phyloP scores from a whole-genome alignment of 108 stramenopile species.

The Epipyxis sp. region DNA sequence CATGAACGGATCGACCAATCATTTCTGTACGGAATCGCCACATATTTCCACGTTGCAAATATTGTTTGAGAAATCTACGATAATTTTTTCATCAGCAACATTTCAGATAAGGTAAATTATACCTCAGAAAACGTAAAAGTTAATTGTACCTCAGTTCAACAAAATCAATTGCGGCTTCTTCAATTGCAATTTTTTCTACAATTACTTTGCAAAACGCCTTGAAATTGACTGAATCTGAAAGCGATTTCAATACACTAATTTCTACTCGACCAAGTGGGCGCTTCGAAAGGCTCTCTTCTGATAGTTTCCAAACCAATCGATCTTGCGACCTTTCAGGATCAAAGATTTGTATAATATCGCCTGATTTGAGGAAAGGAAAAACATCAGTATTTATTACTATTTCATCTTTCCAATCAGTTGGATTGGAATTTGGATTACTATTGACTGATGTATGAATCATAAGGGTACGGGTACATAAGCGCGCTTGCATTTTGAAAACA shows the following conservation, averaged over 20 bases:
- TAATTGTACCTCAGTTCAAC: constrained; percentile 53
- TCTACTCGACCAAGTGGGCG: neutral
- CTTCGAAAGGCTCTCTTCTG: neutral
- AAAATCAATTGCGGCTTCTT: constrained; percentile 41
- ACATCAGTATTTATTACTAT: too few relatives aligned
- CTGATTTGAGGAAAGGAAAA: constrained; percentile 13
- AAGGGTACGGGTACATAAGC: too few relatives aligned
- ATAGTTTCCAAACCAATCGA: neutral
- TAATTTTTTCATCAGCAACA: too few relatives aligned
- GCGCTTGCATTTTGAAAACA: too few relatives aligned
- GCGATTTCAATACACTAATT: constrained; percentile 30
- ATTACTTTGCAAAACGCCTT: constrained; percentile 13
- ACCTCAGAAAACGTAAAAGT: too few relatives aligned
- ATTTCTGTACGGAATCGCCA: constrained; percentile 30
- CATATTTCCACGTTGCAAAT: constrained; percentile 40
- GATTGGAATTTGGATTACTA: too few relatives aligned
- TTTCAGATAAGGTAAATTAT: too few relatives aligned
- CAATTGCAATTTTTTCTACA: neutral
- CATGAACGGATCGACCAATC: constrained; percentile 15
- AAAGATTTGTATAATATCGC: constrained; percentile 19
- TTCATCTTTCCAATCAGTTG: too few relatives aligned
- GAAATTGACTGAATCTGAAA: constrained; percentile 19
- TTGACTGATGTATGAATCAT: too few relatives aligned
- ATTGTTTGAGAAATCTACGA: too few relatives aligned
- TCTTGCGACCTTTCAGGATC: neutral